These are phyloP conservation scores for Ascoidea asiatica DNA, from an alignment of 805 yeast species.

Conservation along the genomic window DNA sequence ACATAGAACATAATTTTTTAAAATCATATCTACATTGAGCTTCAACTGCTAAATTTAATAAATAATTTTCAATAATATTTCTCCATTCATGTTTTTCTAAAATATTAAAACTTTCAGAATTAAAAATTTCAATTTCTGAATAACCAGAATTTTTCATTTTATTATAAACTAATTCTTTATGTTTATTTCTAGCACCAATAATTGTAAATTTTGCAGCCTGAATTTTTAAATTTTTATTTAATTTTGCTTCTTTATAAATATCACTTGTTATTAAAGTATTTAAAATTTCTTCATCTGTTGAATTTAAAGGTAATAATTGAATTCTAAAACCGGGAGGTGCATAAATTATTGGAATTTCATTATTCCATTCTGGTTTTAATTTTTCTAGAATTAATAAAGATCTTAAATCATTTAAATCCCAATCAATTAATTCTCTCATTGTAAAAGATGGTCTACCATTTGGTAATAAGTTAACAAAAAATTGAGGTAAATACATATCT, in stretches of 20 bases:
- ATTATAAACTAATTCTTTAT: slow-evolving; percentile 14
- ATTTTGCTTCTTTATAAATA: slow-evolving; percentile 49
- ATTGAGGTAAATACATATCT: slow-evolving; percentile 47
- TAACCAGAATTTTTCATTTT: background rate
- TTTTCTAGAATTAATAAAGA: slow-evolving; percentile 43
- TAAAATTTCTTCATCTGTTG: slow-evolving; percentile 34
- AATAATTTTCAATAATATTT: slow-evolving; percentile 56
- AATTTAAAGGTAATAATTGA: slow-evolving; percentile 36
- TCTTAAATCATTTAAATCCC: slow-evolving; percentile 61
- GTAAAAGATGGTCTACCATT: slow-evolving; percentile 55
- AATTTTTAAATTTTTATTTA: slow-evolving; percentile 36
- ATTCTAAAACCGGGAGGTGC: slow-evolving; percentile 27
- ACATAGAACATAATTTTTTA: slow-evolving; percentile 33
- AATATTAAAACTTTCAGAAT: too few species aligned
- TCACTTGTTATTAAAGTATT: slow-evolving; percentile 41
- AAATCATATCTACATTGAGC: slow-evolving; percentile 60
- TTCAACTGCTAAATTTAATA: slow-evolving; percentile 52
- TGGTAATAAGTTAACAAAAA: slow-evolving; percentile 30
- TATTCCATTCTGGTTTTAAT: slow-evolving; percentile 42
- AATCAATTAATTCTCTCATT: slow-evolving; percentile 46
- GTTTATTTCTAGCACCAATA: slow-evolving; percentile 39
- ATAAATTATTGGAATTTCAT: slow-evolving; percentile 30
- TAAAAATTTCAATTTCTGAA: too few species aligned
- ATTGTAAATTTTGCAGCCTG: slow-evolving; percentile 55
- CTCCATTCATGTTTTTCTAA: slow-evolving; percentile 56